Evolutionary conservation across 805 yeast genomes (phyloP).

Genomic region (Myxozyma monticola): DNA sequence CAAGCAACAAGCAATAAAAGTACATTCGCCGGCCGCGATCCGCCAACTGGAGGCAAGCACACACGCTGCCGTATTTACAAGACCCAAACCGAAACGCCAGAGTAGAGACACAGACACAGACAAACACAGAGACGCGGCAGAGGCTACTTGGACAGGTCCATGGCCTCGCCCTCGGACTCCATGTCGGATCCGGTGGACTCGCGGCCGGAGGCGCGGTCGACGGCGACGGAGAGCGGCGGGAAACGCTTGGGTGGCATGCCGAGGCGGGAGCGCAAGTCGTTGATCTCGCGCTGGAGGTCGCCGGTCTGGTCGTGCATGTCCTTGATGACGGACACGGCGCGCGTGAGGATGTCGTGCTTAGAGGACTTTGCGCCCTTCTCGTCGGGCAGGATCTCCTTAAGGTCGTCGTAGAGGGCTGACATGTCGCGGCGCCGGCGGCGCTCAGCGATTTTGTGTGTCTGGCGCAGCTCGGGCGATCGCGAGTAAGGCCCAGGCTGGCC

Average conservation of each 20-base stretch:
- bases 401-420: constrained; percentile 32
- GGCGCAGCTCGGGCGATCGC: constrained; percentile 34
- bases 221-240: constrained; percentile 5
- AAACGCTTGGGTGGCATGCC: constrained; percentile 23
- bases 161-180: constrained; percentile 10
- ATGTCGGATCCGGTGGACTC: constrained; percentile 15
- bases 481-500: constrained; percentile 22
- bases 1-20: too few relatives aligned
- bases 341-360: constrained; percentile 32
- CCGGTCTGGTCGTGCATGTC: constrained; percentile 10
- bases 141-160: constrained; percentile 14
- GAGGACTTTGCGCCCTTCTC: constrained; percentile 32
- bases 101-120: too few relatives aligned
- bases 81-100: too few relatives aligned
- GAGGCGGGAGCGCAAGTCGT: constrained; percentile 19
- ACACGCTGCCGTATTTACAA: too few relatives aligned
- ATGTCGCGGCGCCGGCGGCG: constrained; percentile 33
- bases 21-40: too few relatives aligned
- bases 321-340: constrained; percentile 23
- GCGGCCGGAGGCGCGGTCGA: constrained; percentile 7
- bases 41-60: too few relatives aligned
- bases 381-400: constrained; percentile 30
- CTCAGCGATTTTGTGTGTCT: constrained; percentile 34
- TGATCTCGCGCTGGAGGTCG: constrained; percentile 24
- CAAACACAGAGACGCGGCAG: too few relatives aligned